These are phyloP conservation scores for Yarrowia hollandica DNA, from an alignment of 805 yeast species.

Conservation along the genomic window DNA sequence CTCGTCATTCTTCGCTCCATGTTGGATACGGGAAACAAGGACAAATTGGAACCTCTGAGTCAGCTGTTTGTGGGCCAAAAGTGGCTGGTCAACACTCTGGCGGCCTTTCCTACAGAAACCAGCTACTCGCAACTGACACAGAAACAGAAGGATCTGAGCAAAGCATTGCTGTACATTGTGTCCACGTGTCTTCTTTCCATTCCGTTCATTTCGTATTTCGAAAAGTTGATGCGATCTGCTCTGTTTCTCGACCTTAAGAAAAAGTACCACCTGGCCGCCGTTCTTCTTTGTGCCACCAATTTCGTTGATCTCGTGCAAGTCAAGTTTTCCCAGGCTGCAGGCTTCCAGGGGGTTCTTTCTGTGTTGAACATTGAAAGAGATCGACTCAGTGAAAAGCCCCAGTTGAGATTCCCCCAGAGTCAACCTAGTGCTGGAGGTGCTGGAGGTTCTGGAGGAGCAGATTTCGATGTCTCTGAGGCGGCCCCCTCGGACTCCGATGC, in stretches of 20 bases:
- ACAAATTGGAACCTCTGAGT: conserved; percentile 19
- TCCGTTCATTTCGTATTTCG: conserved; percentile 11
- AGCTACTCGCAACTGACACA: neutral
- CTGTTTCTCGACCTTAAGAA: conserved; percentile 22
- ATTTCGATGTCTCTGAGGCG: too few species aligned
- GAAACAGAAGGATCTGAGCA: conserved; percentile 1
- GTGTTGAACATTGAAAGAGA: conserved; percentile 12
- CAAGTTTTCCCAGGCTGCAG: neutral
- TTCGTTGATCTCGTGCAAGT: conserved; percentile 2
- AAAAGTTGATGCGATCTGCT: conserved; percentile 17
- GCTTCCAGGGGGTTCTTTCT: neutral
- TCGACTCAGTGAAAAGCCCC: conserved; percentile 15
- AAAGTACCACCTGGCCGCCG: conserved; percentile 23
- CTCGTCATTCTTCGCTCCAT: neutral
- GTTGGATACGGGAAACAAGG: neutral
- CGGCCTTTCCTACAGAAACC: conserved; percentile 7
- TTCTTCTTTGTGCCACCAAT: neutral
- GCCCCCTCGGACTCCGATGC: conserved; percentile 36
- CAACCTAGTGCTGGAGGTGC: too few species aligned
- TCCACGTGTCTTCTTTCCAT: conserved; percentile 14
- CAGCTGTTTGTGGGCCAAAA: conserved; percentile 21
- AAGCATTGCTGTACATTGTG: conserved; percentile 10
- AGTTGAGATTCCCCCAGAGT: neutral
- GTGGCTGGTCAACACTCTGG: conserved; percentile 24
- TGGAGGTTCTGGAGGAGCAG: neutral